These are phyloP conservation scores for Cerrena zonata DNA, from an alignment of 1,284 basidiomycete genomes.

Conservation along the genomic window DNA sequence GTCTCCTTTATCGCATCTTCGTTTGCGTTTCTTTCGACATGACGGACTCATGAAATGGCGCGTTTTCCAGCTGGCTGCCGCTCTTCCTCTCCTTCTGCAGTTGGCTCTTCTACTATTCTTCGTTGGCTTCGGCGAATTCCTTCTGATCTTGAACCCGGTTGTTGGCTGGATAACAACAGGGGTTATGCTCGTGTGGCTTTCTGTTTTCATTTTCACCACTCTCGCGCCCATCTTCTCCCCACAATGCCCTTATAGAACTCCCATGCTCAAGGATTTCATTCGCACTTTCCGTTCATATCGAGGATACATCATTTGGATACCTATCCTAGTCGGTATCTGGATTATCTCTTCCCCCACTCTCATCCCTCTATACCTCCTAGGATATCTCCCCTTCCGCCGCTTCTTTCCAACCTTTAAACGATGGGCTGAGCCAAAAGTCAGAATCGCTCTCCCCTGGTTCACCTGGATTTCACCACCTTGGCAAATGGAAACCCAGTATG, in stretches of 20 bases:
- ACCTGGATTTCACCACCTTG: too few relatives aligned
- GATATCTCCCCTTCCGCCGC: too few relatives aligned
- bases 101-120: conserved; percentile 27
- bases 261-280: not conserved
- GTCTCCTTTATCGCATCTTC: not conserved
- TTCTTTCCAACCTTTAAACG: too few relatives aligned
- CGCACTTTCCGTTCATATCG: too few relatives aligned
- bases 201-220: not conserved
- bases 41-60: conserved; percentile 26
- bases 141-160: conserved; percentile 8
- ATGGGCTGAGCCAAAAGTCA: too few relatives aligned
- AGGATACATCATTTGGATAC: too few relatives aligned
- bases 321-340: too few relatives aligned
- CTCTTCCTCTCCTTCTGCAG: conserved; percentile 27
- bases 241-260: conserved; percentile 11
- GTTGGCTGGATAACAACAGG: conserved; percentile 9
- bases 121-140: conserved; percentile 16
- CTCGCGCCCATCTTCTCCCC: conserved; percentile 9
- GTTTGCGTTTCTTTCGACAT: conserved; percentile 20
- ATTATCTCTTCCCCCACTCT: too few relatives aligned
- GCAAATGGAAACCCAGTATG: too few relatives aligned
- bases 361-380: too few relatives aligned
- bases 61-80: conserved; percentile 20
- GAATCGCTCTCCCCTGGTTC: too few relatives aligned
- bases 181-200: conserved; percentile 2